Evolutionary conservation across 139 green algal species (phyloP).

Genomic region (Volvox reticuliferus): DNA sequence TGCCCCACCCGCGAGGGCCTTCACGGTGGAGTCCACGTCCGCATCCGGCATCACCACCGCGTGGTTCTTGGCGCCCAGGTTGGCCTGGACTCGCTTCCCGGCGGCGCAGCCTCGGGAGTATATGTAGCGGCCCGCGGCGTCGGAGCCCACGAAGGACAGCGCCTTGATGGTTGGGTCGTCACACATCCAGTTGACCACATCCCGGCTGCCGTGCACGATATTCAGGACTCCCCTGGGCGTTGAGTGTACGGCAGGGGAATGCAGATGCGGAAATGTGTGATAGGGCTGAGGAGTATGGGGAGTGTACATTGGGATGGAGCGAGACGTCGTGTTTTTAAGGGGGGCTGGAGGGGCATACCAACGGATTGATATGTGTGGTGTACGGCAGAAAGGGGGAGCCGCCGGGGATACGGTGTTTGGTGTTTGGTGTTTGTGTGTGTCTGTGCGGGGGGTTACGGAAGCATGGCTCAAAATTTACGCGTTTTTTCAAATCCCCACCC

Average conservation of each 20-base stretch:
- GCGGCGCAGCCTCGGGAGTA: slow-evolving; percentile 81
- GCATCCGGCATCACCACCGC: slow-evolving; percentile 96
- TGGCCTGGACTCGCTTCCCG: slow-evolving; percentile 94
- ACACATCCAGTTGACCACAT: slow-evolving; percentile 91
- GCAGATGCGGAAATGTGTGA: no score
- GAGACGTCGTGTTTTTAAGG: no score
- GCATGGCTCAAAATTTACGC: no score
- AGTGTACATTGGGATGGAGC: no score
- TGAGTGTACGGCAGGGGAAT: not conserved
- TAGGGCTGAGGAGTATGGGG: no score
- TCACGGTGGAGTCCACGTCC: slow-evolving; percentile 79
- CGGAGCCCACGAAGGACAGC: slow-evolving; percentile 95
- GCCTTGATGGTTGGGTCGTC: slow-evolving; percentile 94
- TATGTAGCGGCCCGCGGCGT: slow-evolving; percentile 88
- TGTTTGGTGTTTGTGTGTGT: no score
- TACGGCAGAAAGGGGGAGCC: no score
- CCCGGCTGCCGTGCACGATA: slow-evolving; percentile 91
- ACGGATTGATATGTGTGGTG: no score
- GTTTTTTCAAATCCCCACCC: no score
- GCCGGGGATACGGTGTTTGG: no score
- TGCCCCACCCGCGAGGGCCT: slow-evolving; percentile 74
- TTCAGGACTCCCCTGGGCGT: slow-evolving; percentile 78
- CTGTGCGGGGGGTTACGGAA: no score
- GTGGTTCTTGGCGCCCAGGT: slow-evolving; percentile 99
- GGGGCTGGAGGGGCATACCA: no score